A percentile compares a stretch with the other conserved stretches of the same genome.
Evolutionary conservation across 2,329 filamentous ascomycete genomes (phyloP).

Genomic region (Verticillium longisporum): DNA sequence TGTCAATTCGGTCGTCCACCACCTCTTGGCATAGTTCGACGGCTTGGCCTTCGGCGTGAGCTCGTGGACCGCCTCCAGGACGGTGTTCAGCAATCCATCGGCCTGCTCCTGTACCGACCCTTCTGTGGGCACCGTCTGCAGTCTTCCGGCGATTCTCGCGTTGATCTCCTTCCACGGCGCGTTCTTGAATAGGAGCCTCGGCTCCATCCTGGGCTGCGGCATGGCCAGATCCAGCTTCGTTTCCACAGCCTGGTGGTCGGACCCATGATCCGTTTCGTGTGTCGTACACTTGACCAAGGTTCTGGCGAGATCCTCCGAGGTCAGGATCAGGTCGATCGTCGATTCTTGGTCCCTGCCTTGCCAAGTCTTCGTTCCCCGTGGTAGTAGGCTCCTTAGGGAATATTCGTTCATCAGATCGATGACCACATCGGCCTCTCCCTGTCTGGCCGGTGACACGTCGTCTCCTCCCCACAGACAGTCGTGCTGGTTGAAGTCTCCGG

Average conservation of each 20-base stretch:
- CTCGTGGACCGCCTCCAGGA: slow-evolving; percentile 2
- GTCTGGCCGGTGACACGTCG: slow-evolving; percentile 10
- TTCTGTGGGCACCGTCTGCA: neutral
- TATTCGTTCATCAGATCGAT: slow-evolving; percentile 26
- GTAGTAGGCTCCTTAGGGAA: slow-evolving; percentile 24
- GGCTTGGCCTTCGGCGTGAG: slow-evolving; percentile 15
- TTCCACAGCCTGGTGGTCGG: slow-evolving; percentile 21
- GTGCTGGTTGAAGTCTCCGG: slow-evolving; percentile 12
- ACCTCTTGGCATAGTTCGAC: slow-evolving; percentile 20
- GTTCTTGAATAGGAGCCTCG: slow-evolving; percentile 18
- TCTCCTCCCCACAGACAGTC: slow-evolving; percentile 14
- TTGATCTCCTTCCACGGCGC: slow-evolving; percentile 17
- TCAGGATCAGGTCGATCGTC: slow-evolving; percentile 19
- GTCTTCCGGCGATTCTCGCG: slow-evolving; percentile 3
- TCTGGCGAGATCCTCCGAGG: slow-evolving; percentile 13
- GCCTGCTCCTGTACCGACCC: neutral
- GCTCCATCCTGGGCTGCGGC: slow-evolving; percentile 3
- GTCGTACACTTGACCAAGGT: slow-evolving; percentile 9
- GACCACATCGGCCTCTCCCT: slow-evolving; percentile 27
- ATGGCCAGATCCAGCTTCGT: slow-evolving; percentile 18
- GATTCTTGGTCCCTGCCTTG: slow-evolving; percentile 13
- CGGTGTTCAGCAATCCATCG: neutral
- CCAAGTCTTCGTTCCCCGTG: too few relatives aligned
- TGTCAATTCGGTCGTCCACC: slow-evolving; percentile 20
- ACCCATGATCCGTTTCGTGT: slow-evolving; percentile 16